These are phyloP conservation scores for Ophiostoma ulmi DNA, from an alignment of 2,329 filamentous ascomycete species.

Conservation along the genomic window DNA sequence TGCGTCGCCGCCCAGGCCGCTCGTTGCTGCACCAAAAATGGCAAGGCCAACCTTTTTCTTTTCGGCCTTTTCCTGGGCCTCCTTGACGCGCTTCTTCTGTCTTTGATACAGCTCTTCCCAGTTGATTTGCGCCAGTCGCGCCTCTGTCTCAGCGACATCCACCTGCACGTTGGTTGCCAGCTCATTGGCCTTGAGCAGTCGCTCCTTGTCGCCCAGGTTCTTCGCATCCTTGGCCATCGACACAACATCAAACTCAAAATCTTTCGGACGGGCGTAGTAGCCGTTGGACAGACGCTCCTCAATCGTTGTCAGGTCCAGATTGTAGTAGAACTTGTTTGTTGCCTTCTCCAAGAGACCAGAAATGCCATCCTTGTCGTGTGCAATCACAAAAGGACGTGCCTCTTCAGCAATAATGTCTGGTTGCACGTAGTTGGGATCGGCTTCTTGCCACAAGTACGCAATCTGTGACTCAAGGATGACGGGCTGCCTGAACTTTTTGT, in stretches of 20 bases:
- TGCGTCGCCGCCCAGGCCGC: constrained; percentile 16
- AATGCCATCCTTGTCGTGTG: constrained; percentile 72
- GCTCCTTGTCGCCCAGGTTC: constrained; percentile 73
- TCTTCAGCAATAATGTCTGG: constrained; percentile 53
- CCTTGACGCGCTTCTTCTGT: constrained; percentile 60
- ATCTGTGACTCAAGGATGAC: constrained; percentile 70
- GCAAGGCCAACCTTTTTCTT: constrained; percentile 60
- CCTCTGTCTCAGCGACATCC: constrained; percentile 72
- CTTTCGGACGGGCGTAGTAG: constrained; percentile 84
- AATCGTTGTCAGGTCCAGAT: constrained; percentile 85
- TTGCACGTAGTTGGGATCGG: constrained; percentile 65
- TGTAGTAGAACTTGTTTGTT: constrained; percentile 86
- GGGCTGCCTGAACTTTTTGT: constrained; percentile 79
- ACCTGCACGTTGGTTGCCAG: constrained; percentile 90
- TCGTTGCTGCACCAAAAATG: constrained; percentile 37
- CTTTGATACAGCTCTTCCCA: constrained; percentile 78
- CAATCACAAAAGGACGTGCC: constrained; percentile 71
- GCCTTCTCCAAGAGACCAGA: constrained; percentile 69
- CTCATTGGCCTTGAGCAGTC: constrained; percentile 83
- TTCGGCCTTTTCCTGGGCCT: constrained; percentile 55
- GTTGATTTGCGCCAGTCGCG: constrained; percentile 53
- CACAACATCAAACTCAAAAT: constrained; percentile 85
- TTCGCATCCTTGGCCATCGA: constrained; percentile 79
- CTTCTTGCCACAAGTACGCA: constrained; percentile 77
- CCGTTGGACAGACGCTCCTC: constrained; percentile 96